Percentiles rank a stretch among this genome's conserved stretches.
Evolutionary conservation across 345 rosid genomes (phyloP).

Genomic region (Aquilaria sinensis): DNA sequence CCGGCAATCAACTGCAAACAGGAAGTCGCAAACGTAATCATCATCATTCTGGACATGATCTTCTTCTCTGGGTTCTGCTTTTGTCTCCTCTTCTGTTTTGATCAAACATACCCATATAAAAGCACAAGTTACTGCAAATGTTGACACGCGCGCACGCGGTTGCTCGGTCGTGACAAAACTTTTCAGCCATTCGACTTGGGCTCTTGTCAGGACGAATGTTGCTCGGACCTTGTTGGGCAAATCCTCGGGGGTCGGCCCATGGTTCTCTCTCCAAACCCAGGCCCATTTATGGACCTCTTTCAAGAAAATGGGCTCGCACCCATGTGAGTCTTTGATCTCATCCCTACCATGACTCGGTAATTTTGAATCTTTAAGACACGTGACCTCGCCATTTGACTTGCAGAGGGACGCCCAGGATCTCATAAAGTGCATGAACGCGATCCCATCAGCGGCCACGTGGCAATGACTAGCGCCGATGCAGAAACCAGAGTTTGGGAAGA

Average conservation of each 20-base stretch:
- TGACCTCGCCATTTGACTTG: constrained; percentile 5
- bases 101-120: constrained; percentile 28
- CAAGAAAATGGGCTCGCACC: constrained; percentile 16
- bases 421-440: constrained; percentile 19
- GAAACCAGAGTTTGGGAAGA: constrained; percentile 33
- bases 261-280: constrained; percentile 3
- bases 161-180: constrained; percentile 5
- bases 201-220: constrained; percentile 19
- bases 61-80: constrained; percentile 3
- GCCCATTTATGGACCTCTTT: constrained; percentile 18
- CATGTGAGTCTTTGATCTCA: constrained; percentile 26
- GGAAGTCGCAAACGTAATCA: constrained; percentile 8
- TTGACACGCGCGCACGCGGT: constrained; percentile 9
- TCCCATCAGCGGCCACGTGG: constrained; percentile 31
- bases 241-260: constrained; percentile 1
- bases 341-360: constrained; percentile 18
- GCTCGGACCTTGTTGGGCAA: constrained; percentile 23
- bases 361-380: background rate
- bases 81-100: background rate
- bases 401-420: constrained; percentile 32
- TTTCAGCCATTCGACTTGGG: constrained; percentile 24
- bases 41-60: background rate
- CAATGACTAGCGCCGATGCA: constrained; percentile 21
- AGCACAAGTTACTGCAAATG: constrained; percentile 30
- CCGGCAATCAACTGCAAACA: constrained; percentile 21